Conservation (phyloP, 257 asterid genomes). For the Rauvolfia tetraphylla region DNA sequence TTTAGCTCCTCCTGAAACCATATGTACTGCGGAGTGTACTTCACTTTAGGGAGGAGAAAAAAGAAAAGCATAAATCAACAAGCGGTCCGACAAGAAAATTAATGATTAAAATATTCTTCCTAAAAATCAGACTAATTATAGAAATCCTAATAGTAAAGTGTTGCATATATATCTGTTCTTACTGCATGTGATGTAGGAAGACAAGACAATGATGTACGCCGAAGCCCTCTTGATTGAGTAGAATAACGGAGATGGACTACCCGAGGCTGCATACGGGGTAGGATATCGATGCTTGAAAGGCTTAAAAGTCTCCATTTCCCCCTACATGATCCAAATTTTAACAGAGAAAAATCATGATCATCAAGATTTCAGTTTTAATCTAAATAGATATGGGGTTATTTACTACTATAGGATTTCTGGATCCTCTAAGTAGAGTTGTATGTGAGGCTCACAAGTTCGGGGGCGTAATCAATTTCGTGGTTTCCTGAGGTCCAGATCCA, state of each 20-base stretch:
- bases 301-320: constrained; percentile 54
- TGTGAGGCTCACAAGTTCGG: constrained; percentile 42
- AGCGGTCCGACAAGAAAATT: neutral
- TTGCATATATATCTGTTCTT: no score
- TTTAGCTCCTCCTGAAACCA: constrained; percentile 50
- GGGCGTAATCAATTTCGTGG: constrained; percentile 58
- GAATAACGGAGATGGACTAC: constrained; percentile 61
- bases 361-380: no score
- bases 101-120: no score
- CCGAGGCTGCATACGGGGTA: constrained; percentile 46
- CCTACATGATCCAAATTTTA: constrained; percentile 33
- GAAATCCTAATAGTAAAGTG: no score
- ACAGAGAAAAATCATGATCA: neutral
- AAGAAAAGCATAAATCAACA: neutral
- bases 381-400: no score
- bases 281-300: constrained; percentile 50
- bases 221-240: constrained; percentile 73
- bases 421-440: no score
- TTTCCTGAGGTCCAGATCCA: constrained; percentile 78
- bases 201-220: constrained; percentile 54
- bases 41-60: constrained; percentile 29
- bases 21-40: constrained; percentile 54
- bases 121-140: no score
- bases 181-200: constrained; percentile 68
- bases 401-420: no score